These are phyloP conservation scores for Abrus pulchellus DNA, from an alignment of 306 rosid genomes.

Conservation along the genomic window DNA sequence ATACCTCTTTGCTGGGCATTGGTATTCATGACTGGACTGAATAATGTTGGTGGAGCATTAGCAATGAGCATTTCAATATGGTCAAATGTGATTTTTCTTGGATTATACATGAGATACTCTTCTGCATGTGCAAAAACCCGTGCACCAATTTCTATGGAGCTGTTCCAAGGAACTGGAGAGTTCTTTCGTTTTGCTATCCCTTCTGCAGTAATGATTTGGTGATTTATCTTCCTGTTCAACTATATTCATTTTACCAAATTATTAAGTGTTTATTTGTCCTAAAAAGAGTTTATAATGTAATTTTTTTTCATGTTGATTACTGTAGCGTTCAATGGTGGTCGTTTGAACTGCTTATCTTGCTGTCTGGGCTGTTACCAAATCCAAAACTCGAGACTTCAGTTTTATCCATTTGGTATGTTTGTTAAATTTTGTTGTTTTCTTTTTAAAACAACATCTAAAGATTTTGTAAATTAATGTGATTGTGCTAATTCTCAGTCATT, in stretches of 20 bases:
- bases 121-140: conserved; percentile 61
- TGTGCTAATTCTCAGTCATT: conserved; percentile 10
- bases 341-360: conserved; percentile 62
- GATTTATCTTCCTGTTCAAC: conserved; percentile 3
- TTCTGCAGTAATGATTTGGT: conserved; percentile 82
- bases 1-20: conserved; percentile 75
- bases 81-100: conserved; percentile 68
- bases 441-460: too few relatives aligned
- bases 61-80: conserved; percentile 73
- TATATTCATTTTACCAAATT: neutral
- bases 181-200: conserved; percentile 73
- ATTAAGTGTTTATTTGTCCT: neutral
- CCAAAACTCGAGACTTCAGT: conserved; percentile 86
- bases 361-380: conserved; percentile 83
- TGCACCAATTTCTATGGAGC: conserved; percentile 59
- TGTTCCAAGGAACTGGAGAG: conserved; percentile 59
- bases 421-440: neutral
- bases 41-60: conserved; percentile 73
- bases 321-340: conserved; percentile 79
- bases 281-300: too few relatives aligned
- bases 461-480: neutral
- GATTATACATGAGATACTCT: conserved; percentile 62
- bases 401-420: conserved; percentile 72
- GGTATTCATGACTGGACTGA: conserved; percentile 64
- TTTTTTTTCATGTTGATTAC: conserved; percentile 13